Conservation (phyloP, 1,139 yeast species). For the Sugiyamaella japonica region DNA sequence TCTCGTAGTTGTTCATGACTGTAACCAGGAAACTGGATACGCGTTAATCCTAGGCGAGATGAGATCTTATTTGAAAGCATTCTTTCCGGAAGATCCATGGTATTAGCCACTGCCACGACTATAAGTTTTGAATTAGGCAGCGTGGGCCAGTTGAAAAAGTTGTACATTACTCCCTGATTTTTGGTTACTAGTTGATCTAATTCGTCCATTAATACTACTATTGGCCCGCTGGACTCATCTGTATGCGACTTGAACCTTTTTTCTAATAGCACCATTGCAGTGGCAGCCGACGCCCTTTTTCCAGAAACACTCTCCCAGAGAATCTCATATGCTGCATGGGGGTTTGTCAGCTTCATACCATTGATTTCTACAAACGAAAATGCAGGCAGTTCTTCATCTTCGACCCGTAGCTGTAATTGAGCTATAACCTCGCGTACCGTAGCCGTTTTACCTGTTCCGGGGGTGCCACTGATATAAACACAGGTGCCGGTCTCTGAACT, state of each 20-base stretch:
- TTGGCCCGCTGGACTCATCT: slow-evolving; percentile 48
- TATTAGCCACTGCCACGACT: slow-evolving; percentile 92
- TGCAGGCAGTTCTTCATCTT: slow-evolving; percentile 50
- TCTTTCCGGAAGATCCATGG: slow-evolving; percentile 96
- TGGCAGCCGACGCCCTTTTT: slow-evolving; percentile 58
- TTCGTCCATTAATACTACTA: slow-evolving; percentile 86
- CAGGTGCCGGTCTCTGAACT: slow-evolving; percentile 76
- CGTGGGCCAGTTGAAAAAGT: slow-evolving; percentile 97
- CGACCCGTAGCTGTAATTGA: slow-evolving; percentile 50
- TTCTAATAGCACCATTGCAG: slow-evolving; percentile 61
- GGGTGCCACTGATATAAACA: slow-evolving; percentile 91
- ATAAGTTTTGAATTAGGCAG: slow-evolving; percentile 74
- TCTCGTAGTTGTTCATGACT: slow-evolving; percentile 73
- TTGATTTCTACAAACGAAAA: slow-evolving; percentile 85
- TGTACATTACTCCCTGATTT: slow-evolving; percentile 87
- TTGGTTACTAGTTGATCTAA: slow-evolving; percentile 87
- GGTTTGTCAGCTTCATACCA: slow-evolving; percentile 82
- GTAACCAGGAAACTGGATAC: slow-evolving; percentile 88
- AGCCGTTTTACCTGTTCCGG: slow-evolving; percentile 97
- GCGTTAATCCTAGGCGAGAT: slow-evolving; percentile 82
- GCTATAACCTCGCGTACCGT: slow-evolving; percentile 84
- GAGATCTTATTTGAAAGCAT: slow-evolving; percentile 84
- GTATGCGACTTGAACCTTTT: slow-evolving; percentile 46
- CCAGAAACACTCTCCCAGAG: slow-evolving; percentile 78
- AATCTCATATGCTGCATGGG: slow-evolving; percentile 79